Base-by-base conservation (phyloP, 176 grass and related monocot genomes). In the Oryza meridionalis region DNA sequence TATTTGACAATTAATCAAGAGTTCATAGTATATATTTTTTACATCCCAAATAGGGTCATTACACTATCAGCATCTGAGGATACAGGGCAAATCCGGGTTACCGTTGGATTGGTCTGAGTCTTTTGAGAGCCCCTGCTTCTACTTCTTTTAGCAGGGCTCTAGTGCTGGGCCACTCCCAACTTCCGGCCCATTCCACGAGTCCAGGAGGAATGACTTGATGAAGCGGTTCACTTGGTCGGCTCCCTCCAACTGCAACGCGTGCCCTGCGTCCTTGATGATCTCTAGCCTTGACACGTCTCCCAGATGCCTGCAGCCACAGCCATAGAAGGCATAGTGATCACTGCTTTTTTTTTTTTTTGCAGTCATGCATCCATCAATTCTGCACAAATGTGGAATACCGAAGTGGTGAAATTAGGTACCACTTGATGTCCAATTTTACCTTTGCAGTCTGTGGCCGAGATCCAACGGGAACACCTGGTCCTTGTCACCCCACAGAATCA, bases 401-500 rank as follows among this genome's bases (percentile, higher is more conserved):
- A 33, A 35, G 32, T 24, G 55, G 64, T 2, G 51, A 29, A 63
- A n/a, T 1, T 1, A 14, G 46, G 50, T 32, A 1, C n/a, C n/a
- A n/a, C 65, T 17, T 15, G 2, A 51, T 11, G 58, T 24, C n/a
- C 11, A 6, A 8, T 51, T 10, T 15, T 86, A 95, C 96, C 87
- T 95, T 33, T 98, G 90, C 50, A 98, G 72, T 16, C 90, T 86
- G 80, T 92, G 75, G 49, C 76, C 91, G 27, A 95, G 87, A 33
- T 88, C 69, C 19, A 95, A 17, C 9, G 91, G 93, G 51, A 98
- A 98, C 70, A 98, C 87, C 73, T 45, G 67, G 85, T 98, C 96
- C 13, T 92, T 92, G 80, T 98, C 89, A 31, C 93, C 96, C 96
- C 96, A 98, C 37, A 98, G 73, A 55, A 98, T 77, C 1, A 98